Percentiles rank a stretch among this genome's conserved stretches.
These are phyloP conservation scores for Trichosporon faecale DNA, from an alignment of 1,284 basidiomycete species.

Conservation along the genomic window DNA sequence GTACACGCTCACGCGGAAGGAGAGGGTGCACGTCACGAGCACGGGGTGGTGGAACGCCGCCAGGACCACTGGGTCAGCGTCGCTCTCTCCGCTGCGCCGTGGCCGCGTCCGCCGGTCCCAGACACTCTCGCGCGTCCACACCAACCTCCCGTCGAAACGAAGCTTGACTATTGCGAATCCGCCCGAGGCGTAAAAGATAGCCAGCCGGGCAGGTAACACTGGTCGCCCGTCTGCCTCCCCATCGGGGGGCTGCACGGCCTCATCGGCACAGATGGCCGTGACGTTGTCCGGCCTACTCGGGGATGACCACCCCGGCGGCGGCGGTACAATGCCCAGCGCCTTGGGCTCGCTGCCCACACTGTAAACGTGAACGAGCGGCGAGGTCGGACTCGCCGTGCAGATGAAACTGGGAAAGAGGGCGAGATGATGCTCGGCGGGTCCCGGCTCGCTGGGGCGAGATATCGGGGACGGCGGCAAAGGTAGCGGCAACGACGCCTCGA, in stretches of 20 bases:
- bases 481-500: conserved; percentile 35
- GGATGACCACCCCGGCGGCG: conserved; percentile 51
- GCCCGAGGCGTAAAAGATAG: conserved; percentile 49
- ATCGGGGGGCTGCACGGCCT: conserved; percentile 25
- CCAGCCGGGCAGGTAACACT: conserved; percentile 39
- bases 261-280: conserved; percentile 46
- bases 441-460: background rate
- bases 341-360: conserved; percentile 19
- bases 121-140: conserved; percentile 39
- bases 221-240: background rate
- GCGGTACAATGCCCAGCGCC: conserved; percentile 48
- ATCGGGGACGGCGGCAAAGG: conserved; percentile 36
- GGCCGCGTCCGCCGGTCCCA: conserved; percentile 8
- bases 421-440: conserved; percentile 33
- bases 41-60: conserved; percentile 39
- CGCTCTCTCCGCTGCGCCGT: background rate
- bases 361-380: conserved; percentile 48
- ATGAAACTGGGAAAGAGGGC: conserved; percentile 50
- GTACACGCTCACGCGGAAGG: conserved; percentile 45
- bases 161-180: conserved; percentile 46
- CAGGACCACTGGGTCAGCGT: conserved; percentile 44
- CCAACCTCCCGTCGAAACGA: conserved; percentile 14
- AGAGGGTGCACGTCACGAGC: conserved; percentile 42
- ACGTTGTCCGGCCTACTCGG: conserved; percentile 47
- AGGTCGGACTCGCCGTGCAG: conserved; percentile 42